Evolutionary conservation across 2,329 filamentous ascomycete genomes (phyloP), one percentile per base, ranked within the genome.

Genomic region (Phialophora verrucosa): DNA sequence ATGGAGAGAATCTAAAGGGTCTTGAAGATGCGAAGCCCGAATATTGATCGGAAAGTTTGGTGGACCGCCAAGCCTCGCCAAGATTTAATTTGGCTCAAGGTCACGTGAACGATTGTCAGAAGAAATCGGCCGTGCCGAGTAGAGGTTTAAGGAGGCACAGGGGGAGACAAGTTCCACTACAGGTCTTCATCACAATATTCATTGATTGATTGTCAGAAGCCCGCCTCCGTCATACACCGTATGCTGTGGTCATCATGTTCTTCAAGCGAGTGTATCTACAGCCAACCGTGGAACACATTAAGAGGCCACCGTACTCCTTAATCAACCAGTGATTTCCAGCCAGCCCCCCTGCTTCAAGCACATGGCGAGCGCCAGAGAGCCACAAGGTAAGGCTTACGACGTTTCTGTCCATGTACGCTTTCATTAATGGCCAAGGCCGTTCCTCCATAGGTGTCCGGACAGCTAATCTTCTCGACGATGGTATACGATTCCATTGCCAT

Each of bases 401-500:
- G 25, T 27, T 25, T 14, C 47, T 50, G 20, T 6, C 20, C 12
- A 2, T 29, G 20, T 23, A 31, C 2, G 17, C 29, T 12, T 59
- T 35, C 20, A 25, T 20, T 32, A 25, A 25, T 6, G 42, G 57
- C 11, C 38, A 59, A 59, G 17, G 42, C 12, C 42, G 14, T 25
- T 31, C 14, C 25, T 53, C 31, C 32, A 11, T 4, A 10, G 27
- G 31, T 51, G 32, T 25, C 25, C 42, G 57, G 50, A 38, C 31
- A 25, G 20, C 42, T 47, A 59, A 59, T 35, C 50, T 54, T 59
- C 51, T 59, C 57, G 64, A 61, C 56, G 65, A 59, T 56, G 23
- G 59, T 65, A 62, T 49, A 62, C 68, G 57, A 65, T 59, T 55
- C 63, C 59, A 31, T 64, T 66, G 23, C 55, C 59, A 31, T 68